Percentiles rank a stretch among this genome's conserved stretches.
Evolutionary conservation across 306 rosid species (phyloP).

Genomic region (Glycyrrhiza uralensis): DNA sequence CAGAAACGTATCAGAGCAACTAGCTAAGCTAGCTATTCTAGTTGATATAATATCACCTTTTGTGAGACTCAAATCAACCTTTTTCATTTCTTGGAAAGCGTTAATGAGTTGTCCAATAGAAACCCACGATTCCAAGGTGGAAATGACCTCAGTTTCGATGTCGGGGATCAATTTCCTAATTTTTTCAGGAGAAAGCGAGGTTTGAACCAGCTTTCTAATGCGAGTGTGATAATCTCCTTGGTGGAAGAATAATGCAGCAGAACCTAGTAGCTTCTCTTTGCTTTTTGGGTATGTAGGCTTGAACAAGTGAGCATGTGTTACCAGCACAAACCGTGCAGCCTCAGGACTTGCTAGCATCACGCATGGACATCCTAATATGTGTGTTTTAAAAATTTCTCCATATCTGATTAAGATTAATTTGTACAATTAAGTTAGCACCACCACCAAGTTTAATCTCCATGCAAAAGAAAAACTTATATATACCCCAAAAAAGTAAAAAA

Average conservation of each 20-base stretch:
- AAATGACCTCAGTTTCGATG: slow-evolving; percentile 50
- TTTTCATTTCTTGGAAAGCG: slow-evolving; percentile 71
- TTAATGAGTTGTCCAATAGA: slow-evolving; percentile 37
- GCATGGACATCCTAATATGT: slow-evolving; percentile 73
- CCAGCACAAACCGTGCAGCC: slow-evolving; percentile 76
- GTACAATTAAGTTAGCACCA: neutral
- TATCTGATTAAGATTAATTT: slow-evolving; percentile 40
- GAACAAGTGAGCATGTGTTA: slow-evolving; percentile 72
- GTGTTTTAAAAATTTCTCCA: slow-evolving; percentile 81
- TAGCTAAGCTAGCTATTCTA: too few species aligned
- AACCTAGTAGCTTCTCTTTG: slow-evolving; percentile 86
- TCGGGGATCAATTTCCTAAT: slow-evolving; percentile 44
- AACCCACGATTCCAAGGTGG: slow-evolving; percentile 66
- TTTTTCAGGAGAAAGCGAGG: slow-evolving; percentile 54
- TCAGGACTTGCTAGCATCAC: slow-evolving; percentile 84
- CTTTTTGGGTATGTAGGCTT: slow-evolving; percentile 88
- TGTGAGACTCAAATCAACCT: slow-evolving; percentile 52
- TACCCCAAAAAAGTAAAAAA: too few species aligned
- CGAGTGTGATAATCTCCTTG: slow-evolving; percentile 72
- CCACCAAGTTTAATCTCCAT: too few species aligned
- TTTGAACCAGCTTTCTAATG: slow-evolving; percentile 64
- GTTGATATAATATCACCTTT: too few species aligned
- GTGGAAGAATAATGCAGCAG: slow-evolving; percentile 86
- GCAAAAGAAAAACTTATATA: too few species aligned
- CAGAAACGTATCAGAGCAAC: slow-evolving; percentile 16